Conservation (phyloP, 2,329 filamentous ascomycete species). For the Alternaria tenuissima region DNA sequence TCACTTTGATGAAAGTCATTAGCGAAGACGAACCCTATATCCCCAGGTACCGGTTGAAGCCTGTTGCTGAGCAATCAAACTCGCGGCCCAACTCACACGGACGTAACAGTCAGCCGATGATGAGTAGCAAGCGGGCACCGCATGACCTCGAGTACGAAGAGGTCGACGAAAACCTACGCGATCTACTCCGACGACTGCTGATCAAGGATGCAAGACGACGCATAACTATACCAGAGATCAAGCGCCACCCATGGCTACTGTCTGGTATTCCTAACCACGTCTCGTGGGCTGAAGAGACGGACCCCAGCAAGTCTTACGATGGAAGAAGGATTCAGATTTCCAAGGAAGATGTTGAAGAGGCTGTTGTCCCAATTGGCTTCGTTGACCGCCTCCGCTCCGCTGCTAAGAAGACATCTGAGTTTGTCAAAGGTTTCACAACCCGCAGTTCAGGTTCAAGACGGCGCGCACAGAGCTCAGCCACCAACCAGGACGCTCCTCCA, state of each 20-base stretch:
- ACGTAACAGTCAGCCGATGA: conserved; percentile 60
- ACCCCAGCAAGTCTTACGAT: conserved; percentile 78
- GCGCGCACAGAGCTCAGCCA: conserved; percentile 64
- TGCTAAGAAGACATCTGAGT: conserved; percentile 57
- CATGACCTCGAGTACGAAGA: conserved; percentile 85
- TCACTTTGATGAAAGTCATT: conserved; percentile 89
- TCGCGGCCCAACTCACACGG: conserved; percentile 57
- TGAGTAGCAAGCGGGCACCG: conserved; percentile 75
- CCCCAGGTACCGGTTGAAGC: conserved; percentile 80
- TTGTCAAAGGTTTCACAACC: conserved; percentile 36
- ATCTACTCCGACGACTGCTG: conserved; percentile 81
- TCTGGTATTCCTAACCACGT: conserved; percentile 76
- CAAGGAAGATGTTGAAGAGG: conserved; percentile 87
- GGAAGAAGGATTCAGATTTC: conserved; percentile 92
- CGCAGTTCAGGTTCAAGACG: conserved; percentile 57
- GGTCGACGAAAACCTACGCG: conserved; percentile 79
- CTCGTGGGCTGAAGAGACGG: conserved; percentile 92
- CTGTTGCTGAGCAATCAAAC: conserved; percentile 62
- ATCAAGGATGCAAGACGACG: conserved; percentile 88
- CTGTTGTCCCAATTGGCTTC: conserved; percentile 88
- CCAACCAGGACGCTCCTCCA: conserved; percentile 62
- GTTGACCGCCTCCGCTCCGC: conserved; percentile 84
- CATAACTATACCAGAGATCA: conserved; percentile 90
- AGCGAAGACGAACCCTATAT: conserved; percentile 93
- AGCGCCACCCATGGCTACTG: conserved; percentile 91